Conservation (phyloP, 768 basidiomycete genomes). For the Russula abietina region DNA sequence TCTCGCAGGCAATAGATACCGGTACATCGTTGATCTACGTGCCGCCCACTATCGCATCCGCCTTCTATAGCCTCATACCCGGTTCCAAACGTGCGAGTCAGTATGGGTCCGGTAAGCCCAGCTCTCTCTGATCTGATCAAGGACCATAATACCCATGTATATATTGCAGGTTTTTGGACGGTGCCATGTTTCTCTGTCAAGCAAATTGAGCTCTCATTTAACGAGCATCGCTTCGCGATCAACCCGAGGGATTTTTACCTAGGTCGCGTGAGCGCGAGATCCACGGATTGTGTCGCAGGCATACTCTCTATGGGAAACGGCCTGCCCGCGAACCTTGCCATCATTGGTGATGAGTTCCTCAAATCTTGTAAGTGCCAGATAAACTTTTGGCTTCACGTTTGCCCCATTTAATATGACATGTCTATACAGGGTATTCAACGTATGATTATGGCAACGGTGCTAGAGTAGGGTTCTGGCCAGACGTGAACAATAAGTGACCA, state of each 20-base stretch:
- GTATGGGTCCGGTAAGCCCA: conserved; percentile 38
- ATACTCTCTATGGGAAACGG: conserved; percentile 42
- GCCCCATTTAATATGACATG: not conserved
- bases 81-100: conserved; percentile 38
- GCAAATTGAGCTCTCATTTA: conserved; percentile 42
- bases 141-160: not conserved
- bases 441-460: conserved; percentile 53
- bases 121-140: not conserved
- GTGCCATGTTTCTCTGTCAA: conserved; percentile 44
- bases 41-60: conserved; percentile 37
- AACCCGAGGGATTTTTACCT: conserved; percentile 50
- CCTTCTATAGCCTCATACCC: conserved; percentile 51
- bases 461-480: conserved; percentile 53
- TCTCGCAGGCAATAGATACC: conserved; percentile 54
- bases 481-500: conserved; percentile 39
- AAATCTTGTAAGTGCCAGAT: conserved; percentile 51
- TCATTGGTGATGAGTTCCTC: conserved; percentile 59
- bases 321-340: conserved; percentile 48
- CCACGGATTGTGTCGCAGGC: conserved; percentile 51
- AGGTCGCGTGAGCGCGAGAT: conserved; percentile 35
- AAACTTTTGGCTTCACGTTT: not conserved
- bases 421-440: conserved; percentile 48
- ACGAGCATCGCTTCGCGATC: conserved; percentile 37
- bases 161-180: conserved; percentile 43
- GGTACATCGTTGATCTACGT: conserved; percentile 63